Evolutionary conservation across 495 filamentous ascomycete genomes (phyloP), one percentile per base, ranked within the genome.

Genomic region (Geoglossum glabrum): DNA sequence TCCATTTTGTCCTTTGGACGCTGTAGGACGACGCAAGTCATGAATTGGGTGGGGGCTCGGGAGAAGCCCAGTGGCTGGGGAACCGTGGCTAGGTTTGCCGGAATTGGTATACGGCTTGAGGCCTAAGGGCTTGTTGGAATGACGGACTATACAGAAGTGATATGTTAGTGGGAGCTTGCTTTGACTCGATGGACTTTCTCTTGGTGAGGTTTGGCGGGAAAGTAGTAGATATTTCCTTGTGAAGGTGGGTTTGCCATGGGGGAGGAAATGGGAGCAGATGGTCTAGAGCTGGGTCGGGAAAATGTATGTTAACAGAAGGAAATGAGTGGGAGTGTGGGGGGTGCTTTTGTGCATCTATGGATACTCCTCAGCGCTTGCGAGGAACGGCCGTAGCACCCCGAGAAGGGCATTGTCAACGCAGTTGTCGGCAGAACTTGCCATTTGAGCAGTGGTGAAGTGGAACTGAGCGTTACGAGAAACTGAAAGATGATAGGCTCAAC

Each of bases 121-220:
- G 17, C 49, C 49, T 13, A 31, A 2, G 7, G 25, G 23, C 10
- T 52, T 52, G 26, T 11, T 31, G 6, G 46, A 50, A 50, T 21
- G 46, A 17, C 49, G 26, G 25, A 52, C 45, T 49, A 46, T 17
- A 56, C 54, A 31, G 30, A 51, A 62, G 61, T 15, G 62, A 60
- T 40, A 13, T 62, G 46, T 62, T 56, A 56, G 27, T 28, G 3
- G 5, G 9, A 17, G 49, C 19, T 15, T 31, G 17, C 7, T 1
- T 21, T 52, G n/a, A 45, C 40, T 10, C n/a, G 40, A 45, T 21
- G 23, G 1, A 1, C 1, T 45, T 21, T 13, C 40, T 21, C 23
- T 1, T 21, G 23, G 17, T 4, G 23, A 45, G 23, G 17, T 7
- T 19, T 4, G n/a, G 23, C 17, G n/a, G 40, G 3, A 45, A 45